A percentile compares a stretch with the other conserved stretches of the same genome.
Conservation (phyloP, 108 stramenopile genomes). For the Pelagomonas calceolata region DNA sequence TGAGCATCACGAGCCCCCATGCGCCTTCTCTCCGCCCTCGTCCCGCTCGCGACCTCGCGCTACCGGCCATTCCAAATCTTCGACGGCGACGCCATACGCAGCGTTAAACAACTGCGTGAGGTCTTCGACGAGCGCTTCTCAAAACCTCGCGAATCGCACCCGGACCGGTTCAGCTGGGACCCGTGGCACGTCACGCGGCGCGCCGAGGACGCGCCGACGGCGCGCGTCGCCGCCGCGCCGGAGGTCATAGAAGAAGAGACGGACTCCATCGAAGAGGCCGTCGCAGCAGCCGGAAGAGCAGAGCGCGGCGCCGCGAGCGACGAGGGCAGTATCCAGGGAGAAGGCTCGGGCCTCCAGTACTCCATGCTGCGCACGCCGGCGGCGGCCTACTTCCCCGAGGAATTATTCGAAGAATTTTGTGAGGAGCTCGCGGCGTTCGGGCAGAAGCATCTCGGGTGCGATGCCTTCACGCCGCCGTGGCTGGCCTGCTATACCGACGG, state of each 20-base stretch:
- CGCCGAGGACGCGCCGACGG: too few species aligned
- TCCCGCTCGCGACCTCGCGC: too few species aligned
- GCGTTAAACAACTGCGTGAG: background rate
- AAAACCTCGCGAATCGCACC: background rate
- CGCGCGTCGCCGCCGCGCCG: too few species aligned
- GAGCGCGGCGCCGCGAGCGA: too few species aligned
- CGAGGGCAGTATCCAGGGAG: background rate
- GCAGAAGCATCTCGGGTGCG: conserved; percentile 14
- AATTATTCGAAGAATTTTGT: background rate
- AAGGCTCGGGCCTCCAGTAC: background rate
- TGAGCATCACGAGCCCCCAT: too few species aligned
- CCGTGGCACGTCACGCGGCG: background rate
- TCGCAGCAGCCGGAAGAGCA: too few species aligned
- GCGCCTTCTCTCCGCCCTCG: too few species aligned
- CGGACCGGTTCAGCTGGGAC: background rate
- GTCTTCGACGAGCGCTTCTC: background rate
- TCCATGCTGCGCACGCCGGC: background rate
- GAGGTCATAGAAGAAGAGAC: too few species aligned
- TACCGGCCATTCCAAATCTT: too few species aligned
- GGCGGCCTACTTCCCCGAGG: background rate
- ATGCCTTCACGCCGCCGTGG: conserved; percentile 37
- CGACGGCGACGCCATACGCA: background rate
- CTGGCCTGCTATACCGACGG: conserved; percentile 33
- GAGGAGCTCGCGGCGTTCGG: background rate
- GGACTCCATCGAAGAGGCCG: too few species aligned